Evolutionary conservation across 225 moss, liverwort and hornwort species (phyloP), one percentile per base, ranked within the genome.

Genomic region (Thuidium tamariscinum): DNA sequence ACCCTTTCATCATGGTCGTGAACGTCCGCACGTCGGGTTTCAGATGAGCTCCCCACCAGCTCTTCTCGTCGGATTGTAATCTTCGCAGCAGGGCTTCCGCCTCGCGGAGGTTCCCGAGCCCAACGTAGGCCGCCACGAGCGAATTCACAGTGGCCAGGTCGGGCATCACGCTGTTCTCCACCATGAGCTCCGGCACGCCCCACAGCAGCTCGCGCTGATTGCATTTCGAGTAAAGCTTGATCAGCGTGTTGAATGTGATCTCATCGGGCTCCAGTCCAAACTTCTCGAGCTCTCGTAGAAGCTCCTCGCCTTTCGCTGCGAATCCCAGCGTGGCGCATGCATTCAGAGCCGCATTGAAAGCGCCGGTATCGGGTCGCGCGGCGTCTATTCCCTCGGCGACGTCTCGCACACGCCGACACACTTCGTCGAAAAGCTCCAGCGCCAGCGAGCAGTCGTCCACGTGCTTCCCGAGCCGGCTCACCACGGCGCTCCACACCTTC

Each of bases 401-500:
- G 19, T 87, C 92, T 22, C 70, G 70, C 25, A 81, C 71, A 25
- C 89, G 86, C 21, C 76, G 44, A 65, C 95, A 95, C 10, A 97
- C 91, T 19, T 94, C 96, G 41, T 99, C 95, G 82, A 99, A 99
- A 32, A 96, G 87, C 77, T 97, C 94, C 73, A 99, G 87, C 39
- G 96, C 99, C 9, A 95, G 86, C 48, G 82, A 69, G 63, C 96
- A 94, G 75, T 99, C 99, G 51, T 94, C 94, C 11, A 92, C 87
- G 36, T 95, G 94, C 83, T 86, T 92, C 12, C 96, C 95, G 26
- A 99, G 84, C 68, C 92, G 91, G 89, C 94, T 96, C 67, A 99
- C 94, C 21, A 99, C 96, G 29, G 96, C 98, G 88, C 99, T 97
- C 97, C 99, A 99, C 32, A 99, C 95, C 87, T 97, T 99, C 54